A percentile compares a stretch with the other conserved stretches of the same genome.
phyloP scores from a whole-genome alignment of 2,329 filamentous ascomycete genomes.

The Fusarium hostae region DNA sequence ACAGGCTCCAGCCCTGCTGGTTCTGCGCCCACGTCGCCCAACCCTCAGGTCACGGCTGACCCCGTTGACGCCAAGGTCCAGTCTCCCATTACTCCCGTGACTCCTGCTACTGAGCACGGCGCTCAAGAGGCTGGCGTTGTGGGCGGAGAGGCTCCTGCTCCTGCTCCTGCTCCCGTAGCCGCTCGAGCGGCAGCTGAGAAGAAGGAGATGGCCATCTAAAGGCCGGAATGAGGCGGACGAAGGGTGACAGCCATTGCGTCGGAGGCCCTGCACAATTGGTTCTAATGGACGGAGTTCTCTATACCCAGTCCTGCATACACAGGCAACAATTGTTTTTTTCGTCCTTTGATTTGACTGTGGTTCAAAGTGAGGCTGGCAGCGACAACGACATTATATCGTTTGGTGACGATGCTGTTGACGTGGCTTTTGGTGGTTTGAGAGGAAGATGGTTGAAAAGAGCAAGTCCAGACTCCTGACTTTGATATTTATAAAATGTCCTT shows the following conservation, averaged over 20 bases:
- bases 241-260: conserved; percentile 9
- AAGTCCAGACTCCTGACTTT: not conserved
- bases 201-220: conserved; percentile 38
- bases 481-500: not conserved
- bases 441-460: conserved; percentile 21
- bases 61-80: conserved; percentile 34
- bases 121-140: conserved; percentile 62
- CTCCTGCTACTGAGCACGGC: conserved; percentile 46
- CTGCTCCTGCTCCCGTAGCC: conserved; percentile 7
- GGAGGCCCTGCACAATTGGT: conserved; percentile 4
- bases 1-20: conserved; percentile 38
- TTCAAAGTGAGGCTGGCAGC: conserved; percentile 33
- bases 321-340: conserved; percentile 12
- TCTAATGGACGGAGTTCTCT: conserved; percentile 18
- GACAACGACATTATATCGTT: not conserved
- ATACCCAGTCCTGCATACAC: conserved; percentile 24
- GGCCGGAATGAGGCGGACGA: conserved; percentile 32
- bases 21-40: conserved; percentile 47
- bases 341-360: conserved; percentile 3
- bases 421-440: conserved; percentile 17
- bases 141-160: conserved; percentile 38
- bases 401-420: conserved; percentile 8
- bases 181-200: conserved; percentile 27
- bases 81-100: conserved; percentile 28
- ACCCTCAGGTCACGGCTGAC: conserved; percentile 24